Base-by-base conservation (phyloP, 805 yeast species). In the Cyberlindnera misumaiensis region DNA sequence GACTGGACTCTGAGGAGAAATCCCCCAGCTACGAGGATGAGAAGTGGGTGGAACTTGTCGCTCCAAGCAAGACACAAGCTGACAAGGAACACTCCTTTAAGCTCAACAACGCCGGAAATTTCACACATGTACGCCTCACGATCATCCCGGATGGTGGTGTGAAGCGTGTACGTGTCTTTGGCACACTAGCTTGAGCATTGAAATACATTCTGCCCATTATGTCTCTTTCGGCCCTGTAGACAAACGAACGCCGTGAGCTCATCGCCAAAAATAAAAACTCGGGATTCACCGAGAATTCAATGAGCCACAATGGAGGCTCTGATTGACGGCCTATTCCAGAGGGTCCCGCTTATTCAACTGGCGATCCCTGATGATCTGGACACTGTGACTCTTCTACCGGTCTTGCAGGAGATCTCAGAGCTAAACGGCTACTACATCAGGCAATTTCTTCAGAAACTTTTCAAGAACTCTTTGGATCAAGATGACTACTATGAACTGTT, bases 131-230 rank as follows among this genome's bases (percentile, higher is more conserved):
- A 24, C 77, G 79, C 52, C 60, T 90, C 49, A 77, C 84, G 9
- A 82, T 90, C 59, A 83, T 88, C 47, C 98, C 98, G 16, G 98
- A 90, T 57, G 98, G 98, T 35, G 98, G 98, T 44, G 86, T 88
- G 40, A 90, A 90, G 69, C 75, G 98, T 58, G 64, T 90, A 28
- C 75, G 95, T 48, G 93, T 89, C 20, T 74, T 76, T 52, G 97
- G 97, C 11, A 41, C 52, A 3, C 38, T 42, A 18, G 55, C 50
- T 24, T 46, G 35, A 38, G 5, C 8, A 14, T 27, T 16, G 25
- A n/a, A 15, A 27, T 4, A 26, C 27, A 8, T 20, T 30, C 20
- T 3, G 14, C 20, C 11, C 20, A n/a, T n/a, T n/a, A n/a, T n/a
- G n/a, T n/a, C n/a, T n/a, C n/a, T n/a, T n/a, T n/a, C n/a, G n/a